Evolutionary conservation across 106 monocot genomes (phyloP).

Genomic region (Alisma plantagoaquatica): DNA sequence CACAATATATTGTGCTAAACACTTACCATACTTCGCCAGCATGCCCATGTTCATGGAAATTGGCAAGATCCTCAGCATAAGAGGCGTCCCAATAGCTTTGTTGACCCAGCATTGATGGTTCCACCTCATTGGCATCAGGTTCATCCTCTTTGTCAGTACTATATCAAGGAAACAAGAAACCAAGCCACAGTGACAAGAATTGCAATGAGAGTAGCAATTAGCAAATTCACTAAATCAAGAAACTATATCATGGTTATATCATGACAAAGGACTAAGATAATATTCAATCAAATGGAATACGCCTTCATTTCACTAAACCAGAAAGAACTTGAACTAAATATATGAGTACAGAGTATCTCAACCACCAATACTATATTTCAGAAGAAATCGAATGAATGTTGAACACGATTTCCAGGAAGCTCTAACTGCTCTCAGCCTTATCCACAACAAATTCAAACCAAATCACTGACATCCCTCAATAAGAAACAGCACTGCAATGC

Average conservation of each 20-base stretch:
- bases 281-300: background rate
- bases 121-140: constrained; percentile 68
- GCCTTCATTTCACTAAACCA: background rate
- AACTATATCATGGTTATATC: background rate
- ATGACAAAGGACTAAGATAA: background rate
- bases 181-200: background rate
- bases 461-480: too few species aligned
- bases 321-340: background rate
- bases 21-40: constrained; percentile 75
- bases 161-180: constrained; percentile 5
- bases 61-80: constrained; percentile 72
- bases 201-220: background rate
- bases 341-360: background rate
- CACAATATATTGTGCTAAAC: too few species aligned
- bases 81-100: constrained; percentile 67
- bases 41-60: constrained; percentile 67
- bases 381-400: too few species aligned
- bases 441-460: too few species aligned
- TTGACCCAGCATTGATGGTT: constrained; percentile 62
- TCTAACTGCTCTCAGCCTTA: too few species aligned
- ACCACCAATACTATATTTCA: too few species aligned
- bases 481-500: too few species aligned
- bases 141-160: constrained; percentile 93
- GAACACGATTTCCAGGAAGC: too few species aligned
- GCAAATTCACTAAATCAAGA: background rate